A percentile compares a stretch with the other conserved stretches of the same genome.
Evolutionary conservation across 202 grass and related monocot species (phyloP).

Genomic region (Zizania palustris): DNA sequence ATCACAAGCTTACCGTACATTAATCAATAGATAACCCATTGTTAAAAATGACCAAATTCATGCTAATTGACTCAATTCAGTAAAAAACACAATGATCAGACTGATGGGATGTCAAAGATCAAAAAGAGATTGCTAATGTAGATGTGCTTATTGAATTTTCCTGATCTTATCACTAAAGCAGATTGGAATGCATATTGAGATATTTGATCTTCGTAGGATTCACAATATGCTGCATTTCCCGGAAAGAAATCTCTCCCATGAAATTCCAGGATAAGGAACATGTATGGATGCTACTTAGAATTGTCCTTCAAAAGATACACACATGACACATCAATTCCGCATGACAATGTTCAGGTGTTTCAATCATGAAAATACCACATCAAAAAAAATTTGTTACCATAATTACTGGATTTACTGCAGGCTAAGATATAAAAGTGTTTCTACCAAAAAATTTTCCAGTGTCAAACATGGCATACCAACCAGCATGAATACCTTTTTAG

Average conservation of each 20-base stretch:
- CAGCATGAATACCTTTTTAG: conserved; percentile 9
- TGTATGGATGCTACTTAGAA: conserved; percentile 2
- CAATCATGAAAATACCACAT: neutral
- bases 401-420: conserved; percentile 7
- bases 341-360: neutral
- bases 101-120: neutral
- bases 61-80: neutral
- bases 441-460: neutral
- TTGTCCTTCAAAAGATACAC: conserved; percentile 10
- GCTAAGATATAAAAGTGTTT: conserved; percentile 5
- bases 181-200: neutral
- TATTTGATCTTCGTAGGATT: neutral
- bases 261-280: neutral
- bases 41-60: neutral
- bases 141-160: neutral
- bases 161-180: conserved; percentile 20
- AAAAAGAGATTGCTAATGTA: neutral
- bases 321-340: neutral
- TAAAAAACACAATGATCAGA: neutral
- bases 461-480: neutral
- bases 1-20: neutral
- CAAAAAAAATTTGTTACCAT: conserved; percentile 1
- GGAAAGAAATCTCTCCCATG: neutral
- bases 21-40: neutral
- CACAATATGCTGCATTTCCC: neutral